Conservation (phyloP, 2,329 filamentous ascomycete genomes). For the Zymoseptoria pseudotritici region DNA sequence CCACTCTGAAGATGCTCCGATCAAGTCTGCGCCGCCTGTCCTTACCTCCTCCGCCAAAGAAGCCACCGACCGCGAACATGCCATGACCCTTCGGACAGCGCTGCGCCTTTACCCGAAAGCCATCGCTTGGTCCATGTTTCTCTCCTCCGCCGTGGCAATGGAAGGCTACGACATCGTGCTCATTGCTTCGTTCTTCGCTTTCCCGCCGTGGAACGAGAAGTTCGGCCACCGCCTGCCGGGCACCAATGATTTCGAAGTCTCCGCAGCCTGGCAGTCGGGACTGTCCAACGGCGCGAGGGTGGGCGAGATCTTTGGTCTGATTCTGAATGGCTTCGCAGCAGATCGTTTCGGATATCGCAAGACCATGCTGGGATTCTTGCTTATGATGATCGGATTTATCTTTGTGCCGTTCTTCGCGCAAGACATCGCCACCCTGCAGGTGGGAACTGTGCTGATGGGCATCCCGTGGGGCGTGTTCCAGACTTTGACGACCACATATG, state of each 20-base stretch:
- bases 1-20: background rate
- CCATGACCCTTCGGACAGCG: slow-evolving; percentile 30
- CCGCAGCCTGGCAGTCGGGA: slow-evolving; percentile 51
- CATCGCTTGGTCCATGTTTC: slow-evolving; percentile 31
- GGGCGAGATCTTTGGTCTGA: slow-evolving; percentile 59
- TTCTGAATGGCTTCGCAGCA: slow-evolving; percentile 58
- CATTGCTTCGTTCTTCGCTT: slow-evolving; percentile 30
- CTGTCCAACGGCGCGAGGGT: slow-evolving; percentile 49
- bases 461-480: slow-evolving; percentile 28
- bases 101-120: slow-evolving; percentile 30
- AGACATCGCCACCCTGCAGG: slow-evolving; percentile 24
- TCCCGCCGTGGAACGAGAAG: slow-evolving; percentile 22
- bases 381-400: slow-evolving; percentile 50
- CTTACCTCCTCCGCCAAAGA: background rate
- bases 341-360: slow-evolving; percentile 40
- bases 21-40: background rate
- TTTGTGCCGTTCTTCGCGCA: slow-evolving; percentile 38
- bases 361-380: slow-evolving; percentile 54
- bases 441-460: slow-evolving; percentile 25
- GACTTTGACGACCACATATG: slow-evolving; percentile 50
- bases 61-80: slow-evolving; percentile 27
- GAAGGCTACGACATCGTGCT: slow-evolving; percentile 36
- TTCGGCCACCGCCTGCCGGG: slow-evolving; percentile 35
- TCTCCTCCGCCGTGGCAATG: slow-evolving; percentile 35
- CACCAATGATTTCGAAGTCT: slow-evolving; percentile 40